Evolutionary conservation across 768 basidiomycete genomes (phyloP).

Genomic region (Suillus americanus): DNA sequence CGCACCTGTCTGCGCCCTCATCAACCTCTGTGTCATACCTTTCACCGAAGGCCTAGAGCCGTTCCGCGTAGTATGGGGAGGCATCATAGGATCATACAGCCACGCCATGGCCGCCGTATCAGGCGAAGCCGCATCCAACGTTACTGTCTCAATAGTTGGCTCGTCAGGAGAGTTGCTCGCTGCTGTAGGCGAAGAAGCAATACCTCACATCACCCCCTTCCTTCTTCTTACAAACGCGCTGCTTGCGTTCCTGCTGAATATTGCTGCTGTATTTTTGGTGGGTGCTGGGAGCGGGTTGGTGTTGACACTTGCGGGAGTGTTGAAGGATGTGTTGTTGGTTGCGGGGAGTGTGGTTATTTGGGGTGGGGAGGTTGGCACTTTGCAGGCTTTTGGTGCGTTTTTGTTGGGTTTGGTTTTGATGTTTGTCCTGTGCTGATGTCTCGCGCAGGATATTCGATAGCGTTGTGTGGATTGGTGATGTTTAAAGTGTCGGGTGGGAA

Average conservation of each 20-base stretch:
- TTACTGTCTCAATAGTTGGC: neutral
- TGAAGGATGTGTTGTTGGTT: conserved; percentile 97
- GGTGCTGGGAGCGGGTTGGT: conserved; percentile 85
- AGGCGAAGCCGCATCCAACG: neutral
- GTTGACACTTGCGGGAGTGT: conserved; percentile 90
- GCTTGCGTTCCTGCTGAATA: conserved; percentile 86
- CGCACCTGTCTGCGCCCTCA: conserved; percentile 89
- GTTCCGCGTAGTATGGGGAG: conserved; percentile 42
- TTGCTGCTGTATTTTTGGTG: conserved; percentile 94
- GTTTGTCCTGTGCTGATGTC: conserved; percentile 1
- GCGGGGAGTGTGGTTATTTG: conserved; percentile 87
- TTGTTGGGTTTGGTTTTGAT: neutral
- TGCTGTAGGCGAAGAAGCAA: neutral
- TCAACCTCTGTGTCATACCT: conserved; percentile 84
- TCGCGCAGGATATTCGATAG: conserved; percentile 77
- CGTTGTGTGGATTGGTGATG: conserved; percentile 78
- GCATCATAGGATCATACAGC: conserved; percentile 22
- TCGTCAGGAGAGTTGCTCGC: neutral
- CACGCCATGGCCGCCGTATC: neutral
- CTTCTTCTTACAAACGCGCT: conserved; percentile 82
- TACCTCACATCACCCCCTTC: conserved; percentile 51
- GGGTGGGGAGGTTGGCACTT: conserved; percentile 71
- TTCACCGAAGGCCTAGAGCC: conserved; percentile 92
- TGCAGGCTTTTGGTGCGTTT: conserved; percentile 77
- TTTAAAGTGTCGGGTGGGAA: conserved; percentile 79